A percentile compares a stretch with the other conserved stretches of the same genome.
phyloP scores from a whole-genome alignment of 306 rosid genomes.

The Fagus sylvatica region DNA sequence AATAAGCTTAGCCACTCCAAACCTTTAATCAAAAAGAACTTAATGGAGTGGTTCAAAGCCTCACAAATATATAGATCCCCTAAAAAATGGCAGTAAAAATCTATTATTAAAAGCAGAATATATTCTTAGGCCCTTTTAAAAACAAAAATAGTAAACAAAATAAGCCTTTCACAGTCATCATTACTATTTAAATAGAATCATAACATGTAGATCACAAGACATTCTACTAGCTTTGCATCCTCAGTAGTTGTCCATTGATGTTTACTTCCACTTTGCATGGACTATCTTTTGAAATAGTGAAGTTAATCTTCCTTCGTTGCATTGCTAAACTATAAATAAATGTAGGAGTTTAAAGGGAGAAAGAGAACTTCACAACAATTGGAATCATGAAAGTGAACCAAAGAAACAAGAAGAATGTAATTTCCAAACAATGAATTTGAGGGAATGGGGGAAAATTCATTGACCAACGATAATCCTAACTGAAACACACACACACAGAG shows the following conservation, averaged over 20 bases:
- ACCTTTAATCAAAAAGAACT: constrained; percentile 19
- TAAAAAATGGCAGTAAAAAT: constrained; percentile 30
- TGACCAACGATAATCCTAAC: no score
- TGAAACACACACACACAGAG: no score
- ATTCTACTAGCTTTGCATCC: no score
- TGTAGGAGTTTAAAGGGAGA: no score
- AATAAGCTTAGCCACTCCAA: constrained; percentile 14
- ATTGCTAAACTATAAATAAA: no score
- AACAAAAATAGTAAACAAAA: background rate
- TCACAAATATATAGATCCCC: constrained; percentile 22
- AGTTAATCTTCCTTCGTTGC: no score
- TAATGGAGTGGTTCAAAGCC: constrained; percentile 12
- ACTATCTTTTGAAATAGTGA: no score
- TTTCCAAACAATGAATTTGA: background rate
- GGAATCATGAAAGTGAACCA: background rate
- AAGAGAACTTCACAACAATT: background rate
- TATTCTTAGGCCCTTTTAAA: background rate
- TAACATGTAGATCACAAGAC: constrained; percentile 4
- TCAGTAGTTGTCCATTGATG: no score
- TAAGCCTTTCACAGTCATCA: background rate
- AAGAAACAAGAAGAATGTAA: background rate
- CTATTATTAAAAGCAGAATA: constrained; percentile 15
- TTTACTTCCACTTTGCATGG: no score
- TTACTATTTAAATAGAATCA: background rate
- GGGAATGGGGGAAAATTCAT: no score